Evolutionary conservation across 108 stramenopile genomes (phyloP).

Genomic region (Nitzschia sp.): DNA sequence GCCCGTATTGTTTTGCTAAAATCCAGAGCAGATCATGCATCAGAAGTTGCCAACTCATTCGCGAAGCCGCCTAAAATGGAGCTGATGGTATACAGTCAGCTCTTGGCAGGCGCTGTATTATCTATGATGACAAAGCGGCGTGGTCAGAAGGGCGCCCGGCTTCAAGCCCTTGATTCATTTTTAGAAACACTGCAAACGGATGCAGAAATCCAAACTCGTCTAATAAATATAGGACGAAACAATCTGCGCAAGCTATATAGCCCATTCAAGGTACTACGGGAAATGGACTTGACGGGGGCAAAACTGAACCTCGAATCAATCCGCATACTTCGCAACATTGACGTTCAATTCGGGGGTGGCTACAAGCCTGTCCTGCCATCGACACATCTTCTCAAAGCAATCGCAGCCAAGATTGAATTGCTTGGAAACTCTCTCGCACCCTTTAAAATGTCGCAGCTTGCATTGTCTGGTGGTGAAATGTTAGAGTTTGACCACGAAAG

Average conservation of each 20-base stretch:
- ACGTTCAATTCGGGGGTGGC: neutral
- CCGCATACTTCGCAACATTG: neutral
- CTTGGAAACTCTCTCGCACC: neutral
- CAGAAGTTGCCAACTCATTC: too few species aligned
- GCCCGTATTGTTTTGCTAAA: too few species aligned
- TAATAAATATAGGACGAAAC: too few species aligned
- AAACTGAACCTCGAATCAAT: neutral
- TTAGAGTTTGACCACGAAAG: neutral
- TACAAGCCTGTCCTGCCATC: neutral
- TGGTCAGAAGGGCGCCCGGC: too few species aligned
- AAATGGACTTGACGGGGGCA: neutral
- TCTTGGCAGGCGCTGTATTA: too few species aligned
- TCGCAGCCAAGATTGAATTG: neutral
- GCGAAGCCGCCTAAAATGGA: too few species aligned
- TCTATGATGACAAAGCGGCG: too few species aligned
- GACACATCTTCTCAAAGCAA: neutral
- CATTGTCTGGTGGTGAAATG: neutral
- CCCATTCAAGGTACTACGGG: neutral
- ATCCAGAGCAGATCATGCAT: too few species aligned
- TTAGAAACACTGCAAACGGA: too few species aligned
- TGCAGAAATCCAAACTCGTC: too few species aligned
- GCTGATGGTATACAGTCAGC: too few species aligned
- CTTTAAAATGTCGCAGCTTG: neutral
- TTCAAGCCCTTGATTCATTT: too few species aligned
- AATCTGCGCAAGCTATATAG: neutral